Conservation (phyloP, 2,329 filamentous ascomycete species). For the Botrytis porri region DNA sequence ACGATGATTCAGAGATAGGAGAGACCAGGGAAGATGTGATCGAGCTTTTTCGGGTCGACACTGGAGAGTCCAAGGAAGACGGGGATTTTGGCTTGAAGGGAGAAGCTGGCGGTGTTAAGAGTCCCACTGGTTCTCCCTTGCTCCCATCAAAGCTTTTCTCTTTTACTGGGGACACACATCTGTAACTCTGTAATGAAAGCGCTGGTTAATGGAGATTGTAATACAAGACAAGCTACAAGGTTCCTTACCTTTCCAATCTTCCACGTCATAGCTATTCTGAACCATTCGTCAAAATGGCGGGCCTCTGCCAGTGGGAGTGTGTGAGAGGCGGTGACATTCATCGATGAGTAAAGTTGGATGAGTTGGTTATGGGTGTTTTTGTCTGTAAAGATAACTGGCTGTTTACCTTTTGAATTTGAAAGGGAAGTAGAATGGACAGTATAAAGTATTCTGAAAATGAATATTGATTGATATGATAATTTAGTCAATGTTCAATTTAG, state of each 20-base stretch:
- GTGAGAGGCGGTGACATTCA: not conserved
- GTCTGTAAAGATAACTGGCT: not conserved
- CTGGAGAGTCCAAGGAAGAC: conserved; percentile 1
- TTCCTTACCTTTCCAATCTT: conserved; percentile 18
- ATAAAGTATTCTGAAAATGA: not conserved
- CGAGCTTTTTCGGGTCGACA: not conserved
- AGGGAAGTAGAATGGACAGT: not conserved
- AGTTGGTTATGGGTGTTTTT: not conserved
- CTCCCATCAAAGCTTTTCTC: not conserved
- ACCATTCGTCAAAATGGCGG: conserved; percentile 17
- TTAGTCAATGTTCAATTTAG: not conserved
- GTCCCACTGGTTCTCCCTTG: not conserved
- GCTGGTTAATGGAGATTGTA: not conserved
- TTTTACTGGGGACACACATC: not conserved
- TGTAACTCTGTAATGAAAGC: not conserved
- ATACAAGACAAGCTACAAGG: not conserved
- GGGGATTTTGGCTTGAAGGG: not conserved
- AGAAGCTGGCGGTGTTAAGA: not conserved
- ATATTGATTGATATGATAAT: not conserved
- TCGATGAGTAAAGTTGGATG: not conserved
- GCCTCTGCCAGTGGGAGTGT: conserved; percentile 9
- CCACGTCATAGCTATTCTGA: conserved; percentile 20
- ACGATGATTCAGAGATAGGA: not conserved
- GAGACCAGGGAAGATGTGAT: not conserved
- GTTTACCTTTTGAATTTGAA: not conserved